Conservation (phyloP, 1,284 basidiomycete genomes). For the Amylostereum areolatum region DNA sequence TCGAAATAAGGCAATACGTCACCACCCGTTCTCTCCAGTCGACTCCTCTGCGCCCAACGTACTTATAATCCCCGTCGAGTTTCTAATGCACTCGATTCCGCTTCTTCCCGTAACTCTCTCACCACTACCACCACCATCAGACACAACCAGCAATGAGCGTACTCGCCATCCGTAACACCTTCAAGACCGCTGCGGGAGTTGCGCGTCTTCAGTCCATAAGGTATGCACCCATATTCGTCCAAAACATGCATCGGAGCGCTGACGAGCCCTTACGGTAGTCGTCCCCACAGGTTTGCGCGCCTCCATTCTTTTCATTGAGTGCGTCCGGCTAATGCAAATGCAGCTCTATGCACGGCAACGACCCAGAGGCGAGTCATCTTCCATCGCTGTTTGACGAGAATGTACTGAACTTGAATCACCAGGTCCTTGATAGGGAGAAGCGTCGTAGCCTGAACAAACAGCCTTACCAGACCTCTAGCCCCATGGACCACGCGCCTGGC, state of each 20-base stretch:
- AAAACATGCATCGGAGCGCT: neutral
- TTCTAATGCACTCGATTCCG: too few relatives aligned
- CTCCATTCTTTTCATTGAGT: neutral
- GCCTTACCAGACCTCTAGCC: conserved; percentile 47
- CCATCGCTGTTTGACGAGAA: neutral
- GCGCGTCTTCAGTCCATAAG: neutral
- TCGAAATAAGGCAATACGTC: too few relatives aligned
- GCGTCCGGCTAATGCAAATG: conserved; percentile 10
- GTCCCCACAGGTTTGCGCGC: conserved; percentile 8
- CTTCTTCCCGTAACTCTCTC: too few relatives aligned
- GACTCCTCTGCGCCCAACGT: too few relatives aligned
- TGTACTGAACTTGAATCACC: conserved; percentile 1
- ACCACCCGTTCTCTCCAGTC: too few relatives aligned
- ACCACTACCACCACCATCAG: too few relatives aligned
- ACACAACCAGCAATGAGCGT: conserved; percentile 7
- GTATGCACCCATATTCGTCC: neutral
- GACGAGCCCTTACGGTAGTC: conserved; percentile 6
- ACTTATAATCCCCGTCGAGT: too few relatives aligned
- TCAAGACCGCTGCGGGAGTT: conserved; percentile 6
- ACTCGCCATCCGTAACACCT: conserved; percentile 7
- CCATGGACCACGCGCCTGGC: conserved; percentile 56
- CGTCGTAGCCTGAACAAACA: conserved; percentile 40
- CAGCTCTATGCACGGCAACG: conserved; percentile 62
- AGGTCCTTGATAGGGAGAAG: conserved; percentile 56
- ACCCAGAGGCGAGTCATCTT: conserved; percentile 42